A percentile compares a stretch with the other conserved stretches of the same genome.
Conservation (phyloP, 1,284 basidiomycete genomes). For the Naganishia sp. region DNA sequence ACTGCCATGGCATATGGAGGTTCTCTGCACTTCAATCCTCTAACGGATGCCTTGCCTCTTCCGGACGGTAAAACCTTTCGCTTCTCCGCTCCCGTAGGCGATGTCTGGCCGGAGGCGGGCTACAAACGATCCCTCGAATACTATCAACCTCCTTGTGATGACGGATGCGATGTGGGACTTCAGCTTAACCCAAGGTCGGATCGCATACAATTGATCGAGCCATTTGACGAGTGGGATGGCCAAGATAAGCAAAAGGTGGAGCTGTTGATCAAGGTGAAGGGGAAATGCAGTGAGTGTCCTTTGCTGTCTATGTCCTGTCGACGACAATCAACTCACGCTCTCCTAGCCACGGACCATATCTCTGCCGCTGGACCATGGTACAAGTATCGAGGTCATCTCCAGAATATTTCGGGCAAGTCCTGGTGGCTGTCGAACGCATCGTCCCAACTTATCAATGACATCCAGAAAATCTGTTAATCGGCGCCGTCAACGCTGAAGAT, state of each 20-base stretch:
- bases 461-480: slow-evolving; percentile 51
- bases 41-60: slow-evolving; percentile 70
- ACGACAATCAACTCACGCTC: background rate
- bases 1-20: slow-evolving; percentile 79
- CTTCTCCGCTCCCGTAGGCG: slow-evolving; percentile 77
- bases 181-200: slow-evolving; percentile 71
- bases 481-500: slow-evolving; percentile 48
- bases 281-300: slow-evolving; percentile 66
- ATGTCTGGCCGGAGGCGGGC: slow-evolving; percentile 75
- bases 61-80: slow-evolving; percentile 73
- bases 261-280: slow-evolving; percentile 82
- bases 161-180: slow-evolving; percentile 71
- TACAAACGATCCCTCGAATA: slow-evolving; percentile 69
- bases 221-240: slow-evolving; percentile 75
- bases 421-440: slow-evolving; percentile 42
- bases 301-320: background rate
- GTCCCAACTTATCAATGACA: background rate
- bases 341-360: slow-evolving; percentile 85
- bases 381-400: slow-evolving; percentile 85
- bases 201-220: slow-evolving; percentile 76
- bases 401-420: slow-evolving; percentile 89
- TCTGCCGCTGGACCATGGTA: slow-evolving; percentile 92
- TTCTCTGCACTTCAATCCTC: slow-evolving; percentile 81
- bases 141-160: slow-evolving; percentile 72
- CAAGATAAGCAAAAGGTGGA: slow-evolving; percentile 64